phyloP scores from a whole-genome alignment of 306 rosid genomes.

The Mucuna pruriens region DNA sequence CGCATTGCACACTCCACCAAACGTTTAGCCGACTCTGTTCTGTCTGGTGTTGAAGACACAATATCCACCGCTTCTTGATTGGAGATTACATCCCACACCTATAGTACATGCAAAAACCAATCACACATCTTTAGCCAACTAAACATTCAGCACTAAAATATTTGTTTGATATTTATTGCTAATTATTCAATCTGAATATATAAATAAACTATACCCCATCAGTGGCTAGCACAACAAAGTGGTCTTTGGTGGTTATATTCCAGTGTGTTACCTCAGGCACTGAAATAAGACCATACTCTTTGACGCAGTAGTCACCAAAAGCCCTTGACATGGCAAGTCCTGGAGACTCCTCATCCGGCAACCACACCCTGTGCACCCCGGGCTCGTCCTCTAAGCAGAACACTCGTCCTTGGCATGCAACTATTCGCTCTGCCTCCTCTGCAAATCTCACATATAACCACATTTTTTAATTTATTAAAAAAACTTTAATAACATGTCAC shows the following conservation, averaged over 20 bases:
- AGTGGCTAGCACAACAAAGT: constrained; percentile 81
- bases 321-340: constrained; percentile 94
- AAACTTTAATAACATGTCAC: neutral
- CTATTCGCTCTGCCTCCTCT: constrained; percentile 85
- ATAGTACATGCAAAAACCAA: neutral
- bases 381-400: constrained; percentile 83
- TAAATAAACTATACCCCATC: constrained; percentile 97
- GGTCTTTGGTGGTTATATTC: constrained; percentile 66
- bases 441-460: constrained; percentile 19
- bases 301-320: constrained; percentile 79
- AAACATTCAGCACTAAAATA: neutral
- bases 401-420: constrained; percentile 71
- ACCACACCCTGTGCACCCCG: constrained; percentile 79
- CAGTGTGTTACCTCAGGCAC: constrained; percentile 80
- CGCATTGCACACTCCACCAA: constrained; percentile 73
- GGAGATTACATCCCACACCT: constrained; percentile 95
- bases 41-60: constrained; percentile 57
- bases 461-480: neutral
- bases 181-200: no score
- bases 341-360: constrained; percentile 65
- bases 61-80: constrained; percentile 84
- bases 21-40: constrained; percentile 55
- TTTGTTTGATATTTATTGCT: neutral
- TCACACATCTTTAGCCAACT: neutral
- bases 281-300: constrained; percentile 78